phyloP scores from a whole-genome alignment of 345 rosid genomes.

The Dipteronia sinensis region DNA sequence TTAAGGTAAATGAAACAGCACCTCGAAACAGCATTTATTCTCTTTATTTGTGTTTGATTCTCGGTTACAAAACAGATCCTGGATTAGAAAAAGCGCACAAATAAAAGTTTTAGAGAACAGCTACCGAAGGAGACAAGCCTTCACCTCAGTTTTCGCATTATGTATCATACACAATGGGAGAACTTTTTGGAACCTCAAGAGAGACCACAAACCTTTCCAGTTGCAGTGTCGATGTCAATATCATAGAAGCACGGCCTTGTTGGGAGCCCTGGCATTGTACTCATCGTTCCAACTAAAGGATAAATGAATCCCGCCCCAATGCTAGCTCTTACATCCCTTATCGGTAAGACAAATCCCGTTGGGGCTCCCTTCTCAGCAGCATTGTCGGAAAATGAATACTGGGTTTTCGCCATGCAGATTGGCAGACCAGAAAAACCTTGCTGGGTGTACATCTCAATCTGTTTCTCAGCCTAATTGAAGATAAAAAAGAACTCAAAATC shows the following conservation, averaged over 20 bases:
- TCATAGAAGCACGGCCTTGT: slow-evolving; percentile 98
- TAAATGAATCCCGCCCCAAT: slow-evolving; percentile 97
- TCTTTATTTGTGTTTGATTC: not conserved
- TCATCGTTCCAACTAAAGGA: slow-evolving; percentile 94
- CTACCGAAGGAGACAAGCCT: no score
- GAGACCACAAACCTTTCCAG: slow-evolving; percentile 89
- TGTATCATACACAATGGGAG: not conserved
- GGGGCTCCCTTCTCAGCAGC: slow-evolving; percentile 93
- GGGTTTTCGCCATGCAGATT: slow-evolving; percentile 99
- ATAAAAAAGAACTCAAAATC: not conserved
- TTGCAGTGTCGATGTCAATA: slow-evolving; percentile 76
- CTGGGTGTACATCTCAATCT: slow-evolving; percentile 86
- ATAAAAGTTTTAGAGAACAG: not conserved
- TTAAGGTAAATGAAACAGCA: not conserved
- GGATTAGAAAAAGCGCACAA: not conserved
- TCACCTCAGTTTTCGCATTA: not conserved
- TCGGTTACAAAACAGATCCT: not conserved
- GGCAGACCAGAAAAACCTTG: slow-evolving; percentile 93
- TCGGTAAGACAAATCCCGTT: slow-evolving; percentile 71
- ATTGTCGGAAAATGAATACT: slow-evolving; percentile 86
- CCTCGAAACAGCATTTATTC: not conserved
- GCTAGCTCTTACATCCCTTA: slow-evolving; percentile 95
- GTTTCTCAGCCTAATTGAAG: slow-evolving; percentile 84
- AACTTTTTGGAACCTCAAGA: slow-evolving; percentile 39
- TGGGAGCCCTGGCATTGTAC: slow-evolving; percentile 98